Conservation (phyloP, 1,284 basidiomycete species). For the Pseudozyma hubeiensis region DNA sequence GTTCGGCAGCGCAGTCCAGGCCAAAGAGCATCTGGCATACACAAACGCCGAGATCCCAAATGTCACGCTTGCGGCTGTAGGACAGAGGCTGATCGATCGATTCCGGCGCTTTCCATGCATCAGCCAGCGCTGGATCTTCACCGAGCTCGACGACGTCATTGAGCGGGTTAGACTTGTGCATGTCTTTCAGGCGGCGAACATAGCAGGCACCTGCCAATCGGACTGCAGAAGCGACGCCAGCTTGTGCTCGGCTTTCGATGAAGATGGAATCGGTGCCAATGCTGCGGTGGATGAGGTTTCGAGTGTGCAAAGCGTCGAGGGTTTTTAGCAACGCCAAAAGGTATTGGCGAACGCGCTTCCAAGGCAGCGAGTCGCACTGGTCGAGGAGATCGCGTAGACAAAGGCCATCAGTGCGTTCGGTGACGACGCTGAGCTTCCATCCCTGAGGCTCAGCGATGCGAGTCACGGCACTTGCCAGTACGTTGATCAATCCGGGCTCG, state of each 20-base stretch:
- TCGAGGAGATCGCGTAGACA: conserved; percentile 47
- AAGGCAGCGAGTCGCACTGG: conserved; percentile 56
- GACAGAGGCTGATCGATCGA: conserved; percentile 52
- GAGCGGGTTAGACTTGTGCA: conserved; percentile 62
- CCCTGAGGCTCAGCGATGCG: conserved; percentile 36
- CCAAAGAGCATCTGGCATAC: conserved; percentile 66
- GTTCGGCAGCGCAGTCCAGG: conserved; percentile 39
- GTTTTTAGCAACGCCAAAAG: conserved; percentile 53
- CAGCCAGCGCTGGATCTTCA: conserved; percentile 30
- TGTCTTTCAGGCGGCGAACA: conserved; percentile 53
- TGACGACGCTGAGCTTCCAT: conserved; percentile 57
- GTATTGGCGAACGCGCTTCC: conserved; percentile 54
- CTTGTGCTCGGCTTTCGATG: conserved; percentile 27
- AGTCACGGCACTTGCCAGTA: conserved; percentile 57
- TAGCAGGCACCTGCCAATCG: conserved; percentile 54
- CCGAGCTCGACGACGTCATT: conserved; percentile 31
- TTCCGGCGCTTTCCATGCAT: conserved; percentile 64
- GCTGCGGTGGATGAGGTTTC: conserved; percentile 60
- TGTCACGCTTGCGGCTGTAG: conserved; percentile 63
- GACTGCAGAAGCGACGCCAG: conserved; percentile 11
- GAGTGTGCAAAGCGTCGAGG: conserved; percentile 57
- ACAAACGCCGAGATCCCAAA: conserved; percentile 66
- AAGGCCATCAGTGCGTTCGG: conserved; percentile 38
- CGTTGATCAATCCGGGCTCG: conserved; percentile 50
- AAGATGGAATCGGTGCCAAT: conserved; percentile 45